phyloP scores from a whole-genome alignment of 129 eudicot species.

The Chrysanthemum seticuspe region DNA sequence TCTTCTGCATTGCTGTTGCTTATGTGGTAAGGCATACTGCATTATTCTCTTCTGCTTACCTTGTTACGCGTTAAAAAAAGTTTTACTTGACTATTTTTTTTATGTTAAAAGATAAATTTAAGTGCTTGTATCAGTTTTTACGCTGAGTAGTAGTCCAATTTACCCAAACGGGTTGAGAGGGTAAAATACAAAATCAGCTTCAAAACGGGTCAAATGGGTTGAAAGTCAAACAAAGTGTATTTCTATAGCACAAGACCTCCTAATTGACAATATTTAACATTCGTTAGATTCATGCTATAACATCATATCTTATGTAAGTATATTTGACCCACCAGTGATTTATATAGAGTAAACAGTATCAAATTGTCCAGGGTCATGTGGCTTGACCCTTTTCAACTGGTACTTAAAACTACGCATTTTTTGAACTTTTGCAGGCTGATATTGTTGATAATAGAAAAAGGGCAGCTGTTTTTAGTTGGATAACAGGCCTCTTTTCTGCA shows the following conservation, averaged over 20 bases:
- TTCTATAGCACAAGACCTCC: neutral
- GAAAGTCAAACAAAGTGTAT: neutral
- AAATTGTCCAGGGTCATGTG: no score
- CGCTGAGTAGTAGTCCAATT: neutral
- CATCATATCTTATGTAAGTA: no score
- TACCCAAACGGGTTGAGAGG: neutral
- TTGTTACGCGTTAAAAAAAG: neutral
- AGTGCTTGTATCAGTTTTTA: neutral
- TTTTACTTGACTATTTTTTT: neutral
- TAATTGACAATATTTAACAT: no score
- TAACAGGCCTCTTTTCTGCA: slow-evolving; percentile 83
- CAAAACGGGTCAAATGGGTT: no score
- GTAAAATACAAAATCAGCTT: no score
- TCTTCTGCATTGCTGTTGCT: slow-evolving; percentile 95
- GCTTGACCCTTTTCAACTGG: no score
- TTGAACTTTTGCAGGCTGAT: slow-evolving; percentile 61
- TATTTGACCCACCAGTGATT: no score
- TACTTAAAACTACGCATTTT: no score
- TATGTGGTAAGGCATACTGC: slow-evolving; percentile 72
- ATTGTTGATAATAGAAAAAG: slow-evolving; percentile 63
- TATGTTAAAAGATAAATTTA: neutral
- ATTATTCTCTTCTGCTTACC: neutral
- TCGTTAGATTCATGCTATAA: no score
- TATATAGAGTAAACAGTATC: no score
- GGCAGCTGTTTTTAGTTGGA: slow-evolving; percentile 87